phyloP scores from a whole-genome alignment of 257 asterid genomes.

The Gentiana macrophylla region DNA sequence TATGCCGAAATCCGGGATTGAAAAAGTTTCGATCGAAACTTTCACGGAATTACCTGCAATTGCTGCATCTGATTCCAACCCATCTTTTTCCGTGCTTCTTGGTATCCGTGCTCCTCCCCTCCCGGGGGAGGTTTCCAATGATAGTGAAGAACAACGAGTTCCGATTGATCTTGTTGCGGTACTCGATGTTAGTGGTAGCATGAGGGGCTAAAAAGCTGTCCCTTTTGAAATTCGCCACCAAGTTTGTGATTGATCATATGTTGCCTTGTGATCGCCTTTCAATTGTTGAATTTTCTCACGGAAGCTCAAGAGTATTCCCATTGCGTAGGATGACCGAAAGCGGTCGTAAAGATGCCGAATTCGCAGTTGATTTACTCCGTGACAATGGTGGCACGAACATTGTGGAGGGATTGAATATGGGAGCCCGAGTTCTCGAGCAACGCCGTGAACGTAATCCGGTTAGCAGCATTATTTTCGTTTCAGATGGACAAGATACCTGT shows the following conservation, averaged over 20 bases:
- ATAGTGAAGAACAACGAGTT: constrained; percentile 12
- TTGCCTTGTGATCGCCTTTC: constrained; percentile 18
- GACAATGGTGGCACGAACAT: constrained; percentile 30
- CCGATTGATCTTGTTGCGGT: constrained; percentile 38
- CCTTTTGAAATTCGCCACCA: constrained; percentile 22
- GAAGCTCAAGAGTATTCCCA: too few species aligned
- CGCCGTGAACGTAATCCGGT: constrained; percentile 26
- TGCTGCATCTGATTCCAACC: constrained; percentile 10
- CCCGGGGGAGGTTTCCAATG: too few species aligned
- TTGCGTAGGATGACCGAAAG: background rate
- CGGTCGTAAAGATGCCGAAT: constrained; percentile 27
- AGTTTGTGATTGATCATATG: constrained; percentile 24
- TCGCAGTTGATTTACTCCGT: constrained; percentile 17
- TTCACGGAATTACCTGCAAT: constrained; percentile 25
- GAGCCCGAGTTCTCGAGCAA: constrained; percentile 22
- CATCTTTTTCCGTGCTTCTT: constrained; percentile 31
- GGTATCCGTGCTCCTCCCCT: constrained; percentile 27
- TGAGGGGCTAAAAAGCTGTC: constrained; percentile 26
- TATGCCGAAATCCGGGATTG: background rate
- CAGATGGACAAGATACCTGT: constrained; percentile 34
- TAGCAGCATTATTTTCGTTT: constrained; percentile 24
- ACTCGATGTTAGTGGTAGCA: constrained; percentile 11
- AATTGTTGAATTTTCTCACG: too few species aligned
- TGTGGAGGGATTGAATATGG: constrained; percentile 21
- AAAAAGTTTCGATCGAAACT: constrained; percentile 4